These are phyloP conservation scores for Ophiostoma ulmi DNA, from an alignment of 2,329 filamentous ascomycete species.

Conservation along the genomic window DNA sequence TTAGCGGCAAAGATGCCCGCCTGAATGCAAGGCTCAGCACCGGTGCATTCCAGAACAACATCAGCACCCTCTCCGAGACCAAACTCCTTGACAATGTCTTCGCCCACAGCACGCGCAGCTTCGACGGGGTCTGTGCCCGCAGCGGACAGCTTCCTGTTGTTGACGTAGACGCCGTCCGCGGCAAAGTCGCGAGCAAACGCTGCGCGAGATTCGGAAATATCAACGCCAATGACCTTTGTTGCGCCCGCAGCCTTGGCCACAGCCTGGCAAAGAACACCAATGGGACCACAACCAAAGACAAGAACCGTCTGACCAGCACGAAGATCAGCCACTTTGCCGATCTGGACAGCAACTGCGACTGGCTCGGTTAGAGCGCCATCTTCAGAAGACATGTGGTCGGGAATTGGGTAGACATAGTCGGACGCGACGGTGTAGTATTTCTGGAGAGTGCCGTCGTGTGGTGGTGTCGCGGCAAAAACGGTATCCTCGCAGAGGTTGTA, in stretches of 20 bases:
- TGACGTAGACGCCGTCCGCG: constrained; percentile 46
- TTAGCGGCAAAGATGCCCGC: constrained; percentile 54
- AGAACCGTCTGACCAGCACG: constrained; percentile 43
- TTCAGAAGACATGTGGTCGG: constrained; percentile 43
- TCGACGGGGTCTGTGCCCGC: constrained; percentile 45
- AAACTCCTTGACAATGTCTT: constrained; percentile 37
- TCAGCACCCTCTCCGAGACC: constrained; percentile 56
- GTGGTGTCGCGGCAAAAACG: constrained; percentile 34
- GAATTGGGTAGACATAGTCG: constrained; percentile 48
- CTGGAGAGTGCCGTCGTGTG: constrained; percentile 35
- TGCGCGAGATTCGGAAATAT: constrained; percentile 53
- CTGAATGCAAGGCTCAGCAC: constrained; percentile 72
- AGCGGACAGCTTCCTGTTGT: not conserved
- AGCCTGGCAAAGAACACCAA: constrained; percentile 55
- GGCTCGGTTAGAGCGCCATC: constrained; percentile 55
- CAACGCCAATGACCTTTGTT: constrained; percentile 46
- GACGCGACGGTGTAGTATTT: constrained; percentile 43
- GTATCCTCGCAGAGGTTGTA: constrained; percentile 38
- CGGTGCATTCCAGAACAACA: constrained; percentile 71
- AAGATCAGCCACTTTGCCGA: constrained; percentile 43
- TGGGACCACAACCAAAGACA: constrained; percentile 56
- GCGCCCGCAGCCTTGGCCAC: constrained; percentile 50
- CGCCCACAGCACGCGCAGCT: constrained; percentile 38
- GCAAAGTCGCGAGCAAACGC: constrained; percentile 55
- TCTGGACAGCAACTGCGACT: constrained; percentile 56